These are phyloP conservation scores for Arachnomyces sp. DNA, from an alignment of 2,329 filamentous ascomycete genomes.

Conservation along the genomic window DNA sequence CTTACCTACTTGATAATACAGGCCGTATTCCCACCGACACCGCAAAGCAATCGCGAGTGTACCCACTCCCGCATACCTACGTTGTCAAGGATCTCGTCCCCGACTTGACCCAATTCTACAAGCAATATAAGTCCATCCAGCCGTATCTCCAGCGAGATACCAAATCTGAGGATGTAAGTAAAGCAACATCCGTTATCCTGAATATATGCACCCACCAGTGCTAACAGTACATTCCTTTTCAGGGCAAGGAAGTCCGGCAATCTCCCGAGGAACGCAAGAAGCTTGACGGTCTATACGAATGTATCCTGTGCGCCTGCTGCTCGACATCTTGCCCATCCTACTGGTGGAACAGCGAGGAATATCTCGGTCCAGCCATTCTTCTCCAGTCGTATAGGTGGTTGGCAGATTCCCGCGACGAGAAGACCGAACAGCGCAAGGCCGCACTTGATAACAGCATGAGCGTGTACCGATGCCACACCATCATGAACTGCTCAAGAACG, in stretches of 20 bases:
- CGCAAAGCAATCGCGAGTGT: constrained; percentile 79
- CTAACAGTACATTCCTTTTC: constrained; percentile 10
- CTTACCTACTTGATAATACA: constrained; percentile 30
- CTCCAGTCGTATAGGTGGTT: constrained; percentile 98
- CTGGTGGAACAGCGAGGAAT: constrained; percentile 99
- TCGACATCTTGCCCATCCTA: constrained; percentile 98
- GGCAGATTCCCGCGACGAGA: constrained; percentile 88
- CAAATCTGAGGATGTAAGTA: constrained; percentile 69
- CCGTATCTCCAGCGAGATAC: constrained; percentile 92
- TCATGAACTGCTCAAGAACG: constrained; percentile 95
- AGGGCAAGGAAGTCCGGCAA: constrained; percentile 91
- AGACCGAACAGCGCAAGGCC: constrained; percentile 76
- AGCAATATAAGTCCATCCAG: constrained; percentile 99
- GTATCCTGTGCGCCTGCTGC: constrained; percentile 98
- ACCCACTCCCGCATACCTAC: constrained; percentile 96
- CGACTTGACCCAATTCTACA: constrained; percentile 98
- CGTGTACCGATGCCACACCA: constrained; percentile 97
- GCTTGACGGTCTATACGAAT: constrained; percentile 97
- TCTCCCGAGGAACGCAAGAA: constrained; percentile 87
- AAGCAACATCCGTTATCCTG: constrained; percentile 9
- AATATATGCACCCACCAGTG: constrained; percentile 7
- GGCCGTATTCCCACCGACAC: constrained; percentile 88
- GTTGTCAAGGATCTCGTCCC: constrained; percentile 98
- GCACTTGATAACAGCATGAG: constrained; percentile 98
- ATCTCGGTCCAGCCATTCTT: constrained; percentile 92